These are phyloP conservation scores for Candida sp. DNA, from an alignment of 1,139 yeast species.

Conservation along the genomic window DNA sequence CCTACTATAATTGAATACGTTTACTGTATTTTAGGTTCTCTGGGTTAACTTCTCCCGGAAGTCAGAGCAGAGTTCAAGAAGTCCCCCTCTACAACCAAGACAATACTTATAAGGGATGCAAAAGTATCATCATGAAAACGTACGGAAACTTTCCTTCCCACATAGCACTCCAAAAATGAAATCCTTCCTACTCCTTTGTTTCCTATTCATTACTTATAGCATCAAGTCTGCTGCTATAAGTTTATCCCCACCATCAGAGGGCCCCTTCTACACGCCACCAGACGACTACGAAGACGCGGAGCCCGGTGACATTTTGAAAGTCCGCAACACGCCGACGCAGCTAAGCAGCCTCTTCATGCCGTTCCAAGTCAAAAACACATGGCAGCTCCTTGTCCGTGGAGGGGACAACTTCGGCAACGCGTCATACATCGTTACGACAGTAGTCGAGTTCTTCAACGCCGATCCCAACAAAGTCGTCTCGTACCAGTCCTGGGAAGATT, in stretches of 20 bases:
- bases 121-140: no score
- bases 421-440: constrained; percentile 32
- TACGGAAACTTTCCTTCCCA: no score
- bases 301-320: constrained; percentile 28
- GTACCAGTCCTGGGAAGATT: constrained; percentile 19
- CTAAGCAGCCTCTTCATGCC: constrained; percentile 13
- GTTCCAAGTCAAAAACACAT: not conserved
- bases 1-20: no score
- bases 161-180: no score
- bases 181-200: no score
- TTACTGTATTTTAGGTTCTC: no score
- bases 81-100: no score
- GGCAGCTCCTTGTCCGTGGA: not conserved
- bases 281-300: constrained; percentile 24
- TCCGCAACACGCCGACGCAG: constrained; percentile 24
- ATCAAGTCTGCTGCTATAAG: no score
- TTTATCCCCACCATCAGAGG: constrained; percentile 20
- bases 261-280: constrained; percentile 31
- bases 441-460: constrained; percentile 33
- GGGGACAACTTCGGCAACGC: constrained; percentile 34
- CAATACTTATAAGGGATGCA: no score
- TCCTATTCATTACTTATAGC: no score
- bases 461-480: constrained; percentile 24
- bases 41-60: no score
- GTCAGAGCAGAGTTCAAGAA: no score